Evolutionary conservation across 768 basidiomycete species (phyloP).

Genomic region (Mycena filopes): DNA sequence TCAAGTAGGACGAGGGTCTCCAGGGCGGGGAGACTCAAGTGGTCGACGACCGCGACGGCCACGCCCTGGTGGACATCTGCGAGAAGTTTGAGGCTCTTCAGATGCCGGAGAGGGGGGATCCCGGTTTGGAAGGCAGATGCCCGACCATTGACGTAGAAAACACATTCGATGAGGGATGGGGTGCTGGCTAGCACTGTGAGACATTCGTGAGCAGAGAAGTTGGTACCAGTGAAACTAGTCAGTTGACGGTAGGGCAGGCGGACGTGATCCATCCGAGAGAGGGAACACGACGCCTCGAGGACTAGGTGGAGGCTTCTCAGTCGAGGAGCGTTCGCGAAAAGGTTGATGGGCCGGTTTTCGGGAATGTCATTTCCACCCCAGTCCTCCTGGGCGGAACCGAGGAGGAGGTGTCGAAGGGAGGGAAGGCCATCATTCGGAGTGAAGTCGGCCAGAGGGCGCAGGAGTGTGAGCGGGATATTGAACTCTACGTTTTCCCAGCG

Average conservation of each 20-base stretch:
- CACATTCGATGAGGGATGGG: conserved; percentile 19
- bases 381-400: conserved; percentile 3
- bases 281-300: neutral
- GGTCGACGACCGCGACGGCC: neutral
- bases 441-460: neutral
- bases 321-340: conserved; percentile 11
- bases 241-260: conserved; percentile 9
- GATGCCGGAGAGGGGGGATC: neutral
- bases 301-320: conserved; percentile 19
- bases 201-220: conserved; percentile 7
- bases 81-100: conserved; percentile 17
- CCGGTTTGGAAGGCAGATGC: neutral
- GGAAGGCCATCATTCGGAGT: neutral
- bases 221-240: conserved; percentile 19
- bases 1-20: conserved; percentile 3
- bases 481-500: conserved; percentile 11
- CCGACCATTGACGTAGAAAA: neutral
- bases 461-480: neutral
- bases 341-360: neutral
- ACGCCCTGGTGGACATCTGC: neutral
- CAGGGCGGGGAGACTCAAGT: conserved; percentile 3
- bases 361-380: neutral
- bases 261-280: conserved; percentile 7
- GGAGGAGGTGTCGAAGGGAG: conserved; percentile 5
- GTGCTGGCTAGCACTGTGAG: neutral